Evolutionary conservation across 2,329 filamentous ascomycete genomes (phyloP).

Genomic region (Microsporum audouinii): DNA sequence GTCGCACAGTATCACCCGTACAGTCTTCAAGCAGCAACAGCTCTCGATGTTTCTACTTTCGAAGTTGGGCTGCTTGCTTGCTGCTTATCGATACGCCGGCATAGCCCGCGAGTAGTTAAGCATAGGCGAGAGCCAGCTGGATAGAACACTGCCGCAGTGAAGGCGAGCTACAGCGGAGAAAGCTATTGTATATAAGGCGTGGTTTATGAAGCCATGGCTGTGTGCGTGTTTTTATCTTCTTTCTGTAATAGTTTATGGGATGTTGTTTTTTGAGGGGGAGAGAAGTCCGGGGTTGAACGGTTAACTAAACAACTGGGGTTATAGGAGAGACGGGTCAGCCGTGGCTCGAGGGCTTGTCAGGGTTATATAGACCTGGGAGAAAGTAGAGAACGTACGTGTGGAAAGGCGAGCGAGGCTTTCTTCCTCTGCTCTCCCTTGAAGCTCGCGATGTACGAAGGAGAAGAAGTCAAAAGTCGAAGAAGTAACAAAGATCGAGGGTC

Average conservation of each 20-base stretch:
- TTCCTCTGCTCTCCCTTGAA: not conserved
- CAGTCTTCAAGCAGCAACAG: no score
- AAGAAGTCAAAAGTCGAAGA: not conserved
- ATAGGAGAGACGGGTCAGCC: not conserved
- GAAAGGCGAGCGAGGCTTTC: not conserved
- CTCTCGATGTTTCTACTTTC: no score
- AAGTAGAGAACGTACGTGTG: not conserved
- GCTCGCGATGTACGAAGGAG: not conserved
- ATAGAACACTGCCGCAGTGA: no score
- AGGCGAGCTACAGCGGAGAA: no score
- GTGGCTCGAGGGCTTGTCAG: not conserved
- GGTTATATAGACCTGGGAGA: no score
- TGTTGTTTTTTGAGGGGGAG: not conserved
- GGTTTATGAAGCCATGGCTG: not conserved
- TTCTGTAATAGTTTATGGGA: not conserved
- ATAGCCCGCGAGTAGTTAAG: not conserved
- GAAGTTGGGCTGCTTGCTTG: no score
- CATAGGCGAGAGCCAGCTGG: not conserved
- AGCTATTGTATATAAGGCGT: no score
- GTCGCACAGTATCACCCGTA: no score
- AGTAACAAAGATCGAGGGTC: not conserved
- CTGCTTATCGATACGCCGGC: not conserved
- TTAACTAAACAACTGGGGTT: not conserved
- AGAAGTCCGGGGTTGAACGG: not conserved
- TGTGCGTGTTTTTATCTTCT: not conserved